These are phyloP conservation scores for Aspergillus steynii DNA, from an alignment of 495 filamentous ascomycete species.

Conservation along the genomic window DNA sequence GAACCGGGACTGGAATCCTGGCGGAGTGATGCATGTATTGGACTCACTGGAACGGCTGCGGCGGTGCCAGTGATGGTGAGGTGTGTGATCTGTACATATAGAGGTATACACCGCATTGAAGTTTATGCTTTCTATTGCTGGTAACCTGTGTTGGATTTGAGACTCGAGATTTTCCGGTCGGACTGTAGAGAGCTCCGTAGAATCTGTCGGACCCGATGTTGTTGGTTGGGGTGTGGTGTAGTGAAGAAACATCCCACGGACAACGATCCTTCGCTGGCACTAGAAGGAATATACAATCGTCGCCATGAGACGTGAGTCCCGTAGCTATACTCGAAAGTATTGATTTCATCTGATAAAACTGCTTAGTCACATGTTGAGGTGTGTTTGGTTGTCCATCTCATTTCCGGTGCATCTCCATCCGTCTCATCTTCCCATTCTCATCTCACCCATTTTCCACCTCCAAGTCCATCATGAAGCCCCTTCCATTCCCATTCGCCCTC, in stretches of 20 bases:
- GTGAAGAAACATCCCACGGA: neutral
- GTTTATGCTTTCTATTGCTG: conserved; percentile 23
- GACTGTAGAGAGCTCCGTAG: neutral
- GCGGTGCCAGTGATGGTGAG: conserved; percentile 3
- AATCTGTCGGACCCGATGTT: neutral
- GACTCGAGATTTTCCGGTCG: neutral
- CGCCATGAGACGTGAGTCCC: no score
- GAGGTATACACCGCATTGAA: conserved; percentile 45
- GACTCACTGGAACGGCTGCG: conserved; percentile 8
- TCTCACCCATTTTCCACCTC: conserved; percentile 1
- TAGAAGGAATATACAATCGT: no score
- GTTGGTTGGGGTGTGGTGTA: neutral
- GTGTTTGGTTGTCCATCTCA: neutral
- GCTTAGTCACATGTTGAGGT: conserved; percentile 9
- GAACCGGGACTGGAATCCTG: conserved; percentile 14
- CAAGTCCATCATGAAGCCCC: conserved; percentile 23
- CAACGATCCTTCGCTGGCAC: neutral
- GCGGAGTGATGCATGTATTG: conserved; percentile 6
- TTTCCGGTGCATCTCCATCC: neutral
- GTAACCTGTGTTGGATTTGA: neutral
- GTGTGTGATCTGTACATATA: conserved; percentile 46
- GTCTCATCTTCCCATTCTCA: neutral
- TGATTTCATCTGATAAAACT: neutral
- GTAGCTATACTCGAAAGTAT: neutral
- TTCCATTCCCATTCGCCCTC: conserved; percentile 42